Percentiles rank a stretch among this genome's conserved stretches.
Evolutionary conservation across 1,139 yeast genomes (phyloP).

Genomic region (Saccharomyces hybrid): DNA sequence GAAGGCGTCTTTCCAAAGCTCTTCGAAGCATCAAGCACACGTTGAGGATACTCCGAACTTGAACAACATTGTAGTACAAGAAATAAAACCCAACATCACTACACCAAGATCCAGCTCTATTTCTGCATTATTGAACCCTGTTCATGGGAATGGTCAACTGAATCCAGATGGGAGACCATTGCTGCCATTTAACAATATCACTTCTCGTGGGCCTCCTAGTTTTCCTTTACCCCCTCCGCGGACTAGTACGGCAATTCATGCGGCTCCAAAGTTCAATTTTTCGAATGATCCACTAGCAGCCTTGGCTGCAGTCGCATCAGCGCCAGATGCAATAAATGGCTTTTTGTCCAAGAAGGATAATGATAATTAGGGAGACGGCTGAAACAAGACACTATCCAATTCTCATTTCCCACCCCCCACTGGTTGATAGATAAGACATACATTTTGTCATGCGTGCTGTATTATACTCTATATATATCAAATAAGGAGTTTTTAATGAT

Average conservation of each 20-base stretch:
- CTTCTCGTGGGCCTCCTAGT: background rate
- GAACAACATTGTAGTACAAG: slow-evolving; percentile 1
- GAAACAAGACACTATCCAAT: background rate
- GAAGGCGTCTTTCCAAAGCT: background rate
- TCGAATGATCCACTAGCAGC: slow-evolving; percentile 33
- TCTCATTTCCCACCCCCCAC: too few species aligned
- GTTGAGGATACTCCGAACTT: background rate
- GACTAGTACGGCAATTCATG: background rate
- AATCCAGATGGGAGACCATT: background rate
- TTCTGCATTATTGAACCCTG: slow-evolving; percentile 21
- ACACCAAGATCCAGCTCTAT: slow-evolving; percentile 16
- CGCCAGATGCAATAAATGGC: slow-evolving; percentile 24
- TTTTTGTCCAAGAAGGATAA: slow-evolving; percentile 4
- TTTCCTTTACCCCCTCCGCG: background rate
- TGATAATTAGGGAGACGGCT: background rate
- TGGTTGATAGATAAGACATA: too few species aligned
- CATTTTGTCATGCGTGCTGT: too few species aligned
- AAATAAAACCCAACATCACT: background rate
- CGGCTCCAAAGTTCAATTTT: slow-evolving; percentile 20
- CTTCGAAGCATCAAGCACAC: background rate
- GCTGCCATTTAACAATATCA: slow-evolving; percentile 1
- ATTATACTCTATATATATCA: background rate
- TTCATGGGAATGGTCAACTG: slow-evolving; percentile 3
- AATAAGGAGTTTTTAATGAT: background rate
- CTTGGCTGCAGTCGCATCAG: slow-evolving; percentile 33